phyloP scores from a whole-genome alignment of 305 asterid species.

The Fraxinus floribunda region DNA sequence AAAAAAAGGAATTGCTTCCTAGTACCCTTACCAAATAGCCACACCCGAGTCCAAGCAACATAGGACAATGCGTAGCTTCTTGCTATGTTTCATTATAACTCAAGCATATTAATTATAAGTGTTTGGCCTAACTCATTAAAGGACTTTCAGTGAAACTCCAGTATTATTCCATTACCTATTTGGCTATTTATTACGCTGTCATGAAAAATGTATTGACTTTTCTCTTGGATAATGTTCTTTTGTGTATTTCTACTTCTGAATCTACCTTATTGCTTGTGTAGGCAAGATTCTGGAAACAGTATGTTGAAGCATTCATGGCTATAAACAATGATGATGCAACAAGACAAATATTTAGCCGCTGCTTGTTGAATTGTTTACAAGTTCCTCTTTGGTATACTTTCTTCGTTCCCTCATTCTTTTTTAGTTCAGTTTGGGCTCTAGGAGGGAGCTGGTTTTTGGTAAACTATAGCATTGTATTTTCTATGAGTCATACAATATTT shows the following conservation, averaged over 20 bases:
- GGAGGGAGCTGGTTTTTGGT: constrained; percentile 1
- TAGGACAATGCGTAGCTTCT: background rate
- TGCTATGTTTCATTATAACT: background rate
- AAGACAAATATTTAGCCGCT: constrained; percentile 86
- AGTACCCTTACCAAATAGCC: background rate
- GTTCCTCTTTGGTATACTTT: constrained; percentile 77
- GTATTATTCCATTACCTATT: background rate
- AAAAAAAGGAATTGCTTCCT: background rate
- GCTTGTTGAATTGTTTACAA: constrained; percentile 82
- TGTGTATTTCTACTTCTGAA: constrained; percentile 22
- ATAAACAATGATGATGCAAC: constrained; percentile 84
- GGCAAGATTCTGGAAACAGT: constrained; percentile 98
- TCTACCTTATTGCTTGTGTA: constrained; percentile 22
- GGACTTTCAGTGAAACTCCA: background rate
- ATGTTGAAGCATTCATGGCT: constrained; percentile 87
- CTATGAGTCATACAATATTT: background rate
- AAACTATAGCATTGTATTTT: constrained; percentile 2
- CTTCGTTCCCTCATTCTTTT: constrained; percentile 3
- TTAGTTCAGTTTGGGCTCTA: constrained; percentile 12
- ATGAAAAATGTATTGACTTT: background rate
- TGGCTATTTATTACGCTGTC: background rate
- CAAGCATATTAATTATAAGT: background rate
- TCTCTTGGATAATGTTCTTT: background rate
- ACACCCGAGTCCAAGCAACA: background rate
- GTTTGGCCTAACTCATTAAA: background rate